Percentiles rank a stretch among this genome's conserved stretches.
Evolutionary conservation across 2,329 filamentous ascomycete genomes (phyloP).

Genomic region (Emergomyces orientalis): DNA sequence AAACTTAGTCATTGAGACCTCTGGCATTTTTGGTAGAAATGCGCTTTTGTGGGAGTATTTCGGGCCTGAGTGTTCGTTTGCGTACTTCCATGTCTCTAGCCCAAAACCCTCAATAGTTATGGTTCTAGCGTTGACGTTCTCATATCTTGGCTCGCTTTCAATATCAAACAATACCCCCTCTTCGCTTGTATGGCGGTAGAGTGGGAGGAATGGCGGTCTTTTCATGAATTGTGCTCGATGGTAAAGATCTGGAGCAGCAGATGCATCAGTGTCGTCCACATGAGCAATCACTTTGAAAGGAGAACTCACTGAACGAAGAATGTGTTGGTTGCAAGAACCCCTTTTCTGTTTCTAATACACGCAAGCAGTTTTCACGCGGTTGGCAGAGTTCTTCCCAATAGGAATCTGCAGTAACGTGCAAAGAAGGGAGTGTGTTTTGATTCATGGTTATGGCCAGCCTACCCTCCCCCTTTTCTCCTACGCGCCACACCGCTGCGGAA

Average conservation of each 20-base stretch:
- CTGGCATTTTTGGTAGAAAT: neutral
- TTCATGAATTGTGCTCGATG: neutral
- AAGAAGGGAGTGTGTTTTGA: neutral
- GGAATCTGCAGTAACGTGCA: neutral
- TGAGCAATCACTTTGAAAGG: neutral
- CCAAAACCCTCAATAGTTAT: constrained; percentile 3
- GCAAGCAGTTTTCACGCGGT: neutral
- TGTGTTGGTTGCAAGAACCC: neutral
- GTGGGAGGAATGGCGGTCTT: neutral
- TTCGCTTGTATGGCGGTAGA: neutral
- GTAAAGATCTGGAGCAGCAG: neutral
- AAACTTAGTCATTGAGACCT: neutral
- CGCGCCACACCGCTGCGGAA: neutral
- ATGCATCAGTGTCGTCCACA: neutral
- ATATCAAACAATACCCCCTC: neutral
- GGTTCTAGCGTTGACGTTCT: neutral
- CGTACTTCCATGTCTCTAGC: neutral
- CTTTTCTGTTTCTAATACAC: neutral
- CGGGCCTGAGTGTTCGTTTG: neutral
- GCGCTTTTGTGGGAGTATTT: neutral
- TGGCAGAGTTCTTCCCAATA: neutral
- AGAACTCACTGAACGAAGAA: neutral
- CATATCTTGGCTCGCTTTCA: neutral
- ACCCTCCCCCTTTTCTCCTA: neutral
- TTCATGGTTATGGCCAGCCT: neutral